Conservation (phyloP, 192 early-diverging fungal species). For the Mortierella antarctica region DNA sequence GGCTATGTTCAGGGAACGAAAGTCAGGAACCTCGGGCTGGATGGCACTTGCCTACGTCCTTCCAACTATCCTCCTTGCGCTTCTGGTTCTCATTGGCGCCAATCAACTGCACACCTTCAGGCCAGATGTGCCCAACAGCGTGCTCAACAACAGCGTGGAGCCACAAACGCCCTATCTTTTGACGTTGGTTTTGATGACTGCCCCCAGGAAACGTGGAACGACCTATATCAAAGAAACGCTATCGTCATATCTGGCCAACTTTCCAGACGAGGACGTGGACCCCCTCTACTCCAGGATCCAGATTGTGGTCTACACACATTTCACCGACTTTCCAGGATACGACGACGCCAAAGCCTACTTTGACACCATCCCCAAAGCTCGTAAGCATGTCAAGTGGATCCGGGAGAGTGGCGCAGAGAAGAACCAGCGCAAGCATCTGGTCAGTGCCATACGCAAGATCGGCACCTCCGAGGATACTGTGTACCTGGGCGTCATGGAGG, state of each 20-base stretch:
- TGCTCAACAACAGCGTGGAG: constrained; percentile 34
- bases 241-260: constrained; percentile 58
- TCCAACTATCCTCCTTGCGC: constrained; percentile 19
- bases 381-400: constrained; percentile 60
- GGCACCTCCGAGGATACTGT: constrained; percentile 44
- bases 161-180: constrained; percentile 56
- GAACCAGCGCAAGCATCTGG: constrained; percentile 63
- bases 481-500: constrained; percentile 62
- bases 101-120: constrained; percentile 35
- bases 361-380: constrained; percentile 50
- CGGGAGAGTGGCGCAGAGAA: constrained; percentile 57
- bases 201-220: constrained; percentile 56
- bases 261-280: constrained; percentile 51
- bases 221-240: constrained; percentile 60
- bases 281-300: constrained; percentile 61
- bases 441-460: constrained; percentile 54
- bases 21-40: constrained; percentile 7
- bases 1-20: constrained; percentile 23
- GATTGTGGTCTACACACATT: constrained; percentile 65
- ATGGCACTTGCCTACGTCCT: constrained; percentile 15
- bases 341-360: constrained; percentile 52
- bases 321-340: constrained; percentile 58
- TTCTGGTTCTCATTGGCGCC: constrained; percentile 42
- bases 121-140: constrained; percentile 21
- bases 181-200: constrained; percentile 63